Evolutionary conservation across 345 rosid species (phyloP).

Genomic region (Laguncularia racemosa): DNA sequence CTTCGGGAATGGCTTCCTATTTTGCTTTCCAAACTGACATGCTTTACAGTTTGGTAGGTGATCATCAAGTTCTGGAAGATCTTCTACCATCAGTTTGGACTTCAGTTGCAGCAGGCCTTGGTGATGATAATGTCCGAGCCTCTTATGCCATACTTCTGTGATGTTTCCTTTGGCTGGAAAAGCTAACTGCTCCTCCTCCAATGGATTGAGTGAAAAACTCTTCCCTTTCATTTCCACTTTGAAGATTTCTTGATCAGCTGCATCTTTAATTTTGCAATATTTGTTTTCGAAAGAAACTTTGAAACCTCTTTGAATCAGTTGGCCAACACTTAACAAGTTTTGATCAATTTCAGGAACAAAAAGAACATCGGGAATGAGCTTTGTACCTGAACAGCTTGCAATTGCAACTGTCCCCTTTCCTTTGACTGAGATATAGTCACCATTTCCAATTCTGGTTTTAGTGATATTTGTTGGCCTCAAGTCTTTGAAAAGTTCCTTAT

Average conservation of each 20-base stretch:
- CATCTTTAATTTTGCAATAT: slow-evolving; percentile 1
- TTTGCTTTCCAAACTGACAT: no score
- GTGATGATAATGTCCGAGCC: neutral
- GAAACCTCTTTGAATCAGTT: slow-evolving; percentile 3
- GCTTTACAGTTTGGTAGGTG: no score
- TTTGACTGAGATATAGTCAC: neutral
- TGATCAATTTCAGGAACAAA: slow-evolving; percentile 9
- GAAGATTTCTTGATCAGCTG: neutral
- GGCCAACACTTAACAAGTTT: slow-evolving; percentile 12
- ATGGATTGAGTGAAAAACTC: slow-evolving; percentile 1
- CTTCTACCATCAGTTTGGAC: no score
- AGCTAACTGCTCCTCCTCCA: neutral
- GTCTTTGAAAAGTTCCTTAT: neutral
- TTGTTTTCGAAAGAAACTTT: slow-evolving; percentile 2
- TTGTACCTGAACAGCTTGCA: neutral
- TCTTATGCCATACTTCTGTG: neutral
- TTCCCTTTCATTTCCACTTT: slow-evolving; percentile 5
- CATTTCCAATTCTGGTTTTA: neutral
- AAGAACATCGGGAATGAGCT: neutral
- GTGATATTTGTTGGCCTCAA: no score
- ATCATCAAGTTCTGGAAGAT: fast-evolving
- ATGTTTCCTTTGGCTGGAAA: neutral
- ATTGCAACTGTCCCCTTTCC: neutral
- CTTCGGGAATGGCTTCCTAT: no score
- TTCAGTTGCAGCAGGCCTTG: no score